Evolutionary conservation across 176 grass and related monocot genomes (phyloP), one percentile per base, ranked within the genome.

Genomic region (Lolium perenne): DNA sequence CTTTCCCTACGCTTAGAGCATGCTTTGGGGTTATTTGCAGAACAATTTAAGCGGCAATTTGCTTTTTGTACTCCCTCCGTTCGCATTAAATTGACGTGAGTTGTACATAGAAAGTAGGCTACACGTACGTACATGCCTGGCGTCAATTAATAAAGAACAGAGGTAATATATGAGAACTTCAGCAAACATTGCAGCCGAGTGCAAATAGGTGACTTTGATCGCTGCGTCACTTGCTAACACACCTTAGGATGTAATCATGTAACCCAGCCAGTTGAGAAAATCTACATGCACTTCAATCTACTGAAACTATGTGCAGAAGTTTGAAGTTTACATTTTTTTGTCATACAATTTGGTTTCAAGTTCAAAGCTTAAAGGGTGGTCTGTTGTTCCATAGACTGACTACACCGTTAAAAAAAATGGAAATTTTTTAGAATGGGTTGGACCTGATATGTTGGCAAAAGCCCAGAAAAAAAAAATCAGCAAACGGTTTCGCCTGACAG

Each of bases 341-440:
- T 51, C 12, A 74, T 48, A 49, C 13, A 74, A 26, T 17, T 75
- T 75, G 47, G 22, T 53, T 75, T 29, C 6, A 53, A 53, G 14
- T 76, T 53, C 72, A 50, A 5, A 51, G 71, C 71, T 74, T 25
- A 74, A 74, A 51, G 72, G 72, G 47, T 76, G 72, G 47, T 76
- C 6, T 32, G 48, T 18, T 53, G 32, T 75, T 53, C 72, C 72
- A 76, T 51, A 32, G 72, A 17, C 71, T 35, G 32, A 35, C 2
- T 35, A 35, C 25, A 14, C 71, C 21, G 3, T 17, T 51, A 29
- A 15, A 75, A 15, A 17, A 74, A 26, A 35, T 35, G 43, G 43
- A 48, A 23, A 22, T 12, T 10, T 40, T 71, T 45, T n/a, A 45
- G 0, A 73, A 51, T 15, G 16, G 26, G 49, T 5, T 76, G 49